These are phyloP conservation scores for Pelargonium citronellum DNA, from an alignment of 441 rosid species.

Conservation along the genomic window DNA sequence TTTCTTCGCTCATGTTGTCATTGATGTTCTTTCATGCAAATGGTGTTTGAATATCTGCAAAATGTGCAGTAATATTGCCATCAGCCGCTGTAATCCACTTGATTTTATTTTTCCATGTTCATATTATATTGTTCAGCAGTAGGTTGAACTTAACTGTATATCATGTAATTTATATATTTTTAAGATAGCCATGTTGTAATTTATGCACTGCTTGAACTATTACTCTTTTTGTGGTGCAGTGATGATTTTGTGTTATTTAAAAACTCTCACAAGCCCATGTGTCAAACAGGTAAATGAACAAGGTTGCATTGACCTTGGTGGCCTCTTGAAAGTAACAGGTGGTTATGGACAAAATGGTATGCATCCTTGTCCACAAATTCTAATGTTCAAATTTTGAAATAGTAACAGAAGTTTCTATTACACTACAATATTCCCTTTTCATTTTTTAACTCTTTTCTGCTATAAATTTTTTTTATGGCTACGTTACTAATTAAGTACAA, in stretches of 20 bases:
- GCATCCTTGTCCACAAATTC: constrained; percentile 1
- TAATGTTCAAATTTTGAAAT: not conserved
- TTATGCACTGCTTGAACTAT: not conserved
- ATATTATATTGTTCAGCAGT: not conserved
- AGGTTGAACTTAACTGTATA: not conserved
- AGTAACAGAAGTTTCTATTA: not conserved
- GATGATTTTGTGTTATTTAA: constrained; percentile 3
- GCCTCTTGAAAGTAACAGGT: constrained; percentile 52
- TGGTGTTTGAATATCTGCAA: not conserved
- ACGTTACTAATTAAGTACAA: no score
- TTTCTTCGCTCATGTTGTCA: not conserved
- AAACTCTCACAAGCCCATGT: constrained; percentile 14
- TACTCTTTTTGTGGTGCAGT: not conserved
- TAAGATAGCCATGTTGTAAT: not conserved
- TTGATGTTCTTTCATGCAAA: not conserved
- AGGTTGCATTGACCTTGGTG: constrained; percentile 60
- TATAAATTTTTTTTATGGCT: no score
- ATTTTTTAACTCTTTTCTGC: not conserved
- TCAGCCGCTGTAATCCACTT: not conserved
- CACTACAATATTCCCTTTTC: not conserved
- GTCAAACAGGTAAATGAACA: constrained; percentile 41
- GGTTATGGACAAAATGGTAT: constrained; percentile 57
- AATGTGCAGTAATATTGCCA: no score
- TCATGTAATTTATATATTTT: not conserved
- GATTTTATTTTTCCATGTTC: not conserved